These are phyloP conservation scores for Citrus sp. DNA, from an alignment of 345 rosid genomes.

Conservation along the genomic window DNA sequence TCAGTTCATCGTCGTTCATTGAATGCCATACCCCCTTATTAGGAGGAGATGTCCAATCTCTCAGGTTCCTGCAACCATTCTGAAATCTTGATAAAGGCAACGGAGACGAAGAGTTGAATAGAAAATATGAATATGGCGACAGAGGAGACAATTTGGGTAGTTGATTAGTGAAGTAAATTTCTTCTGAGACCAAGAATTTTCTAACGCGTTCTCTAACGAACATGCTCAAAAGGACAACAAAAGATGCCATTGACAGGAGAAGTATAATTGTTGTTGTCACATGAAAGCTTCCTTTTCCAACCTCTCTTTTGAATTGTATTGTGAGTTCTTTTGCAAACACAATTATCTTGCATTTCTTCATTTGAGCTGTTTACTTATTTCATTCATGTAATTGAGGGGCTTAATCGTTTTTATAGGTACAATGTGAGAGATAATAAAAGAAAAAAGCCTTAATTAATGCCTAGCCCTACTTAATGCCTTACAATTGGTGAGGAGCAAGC, in stretches of 20 bases:
- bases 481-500: background rate
- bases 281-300: slow-evolving; percentile 11
- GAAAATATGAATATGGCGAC: background rate
- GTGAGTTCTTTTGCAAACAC: slow-evolving; percentile 17
- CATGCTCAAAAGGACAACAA: slow-evolving; percentile 20
- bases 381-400: background rate
- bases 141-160: slow-evolving; percentile 1
- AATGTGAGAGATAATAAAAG: background rate
- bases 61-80: background rate
- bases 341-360: slow-evolving; percentile 17
- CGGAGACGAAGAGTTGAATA: background rate
- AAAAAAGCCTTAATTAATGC: too few species aligned
- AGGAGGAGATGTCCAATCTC: slow-evolving; percentile 4
- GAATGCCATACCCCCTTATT: slow-evolving; percentile 17
- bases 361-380: background rate
- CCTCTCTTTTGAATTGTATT: slow-evolving; percentile 10
- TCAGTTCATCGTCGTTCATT: slow-evolving; percentile 37
- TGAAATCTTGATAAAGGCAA: background rate
- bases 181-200: slow-evolving; percentile 20
- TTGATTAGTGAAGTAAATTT: slow-evolving; percentile 10
- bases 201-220: slow-evolving; percentile 12
- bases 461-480: background rate
- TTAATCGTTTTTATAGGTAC: background rate
- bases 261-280: slow-evolving; percentile 7
- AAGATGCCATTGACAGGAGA: slow-evolving; percentile 20